Evolutionary conservation across 106 monocot species (phyloP).

Genomic region (Platanthera zijinensis): DNA sequence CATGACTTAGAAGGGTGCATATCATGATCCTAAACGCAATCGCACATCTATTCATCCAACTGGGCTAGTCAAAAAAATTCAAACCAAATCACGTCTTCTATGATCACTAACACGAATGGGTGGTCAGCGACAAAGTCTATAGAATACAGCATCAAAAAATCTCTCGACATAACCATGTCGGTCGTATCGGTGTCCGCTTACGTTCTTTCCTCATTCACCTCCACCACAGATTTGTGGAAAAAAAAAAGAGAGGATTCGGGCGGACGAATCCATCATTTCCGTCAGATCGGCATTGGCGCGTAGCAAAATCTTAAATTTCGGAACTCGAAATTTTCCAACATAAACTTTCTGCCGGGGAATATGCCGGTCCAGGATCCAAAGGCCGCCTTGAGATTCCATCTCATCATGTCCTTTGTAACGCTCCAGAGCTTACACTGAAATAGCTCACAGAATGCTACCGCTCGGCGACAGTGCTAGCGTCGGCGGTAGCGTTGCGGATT

Average conservation of each 20-base stretch:
- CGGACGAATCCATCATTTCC: constrained; percentile 29
- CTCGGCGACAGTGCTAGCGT: too few relatives aligned
- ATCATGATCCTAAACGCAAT: too few relatives aligned
- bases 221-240: constrained; percentile 58
- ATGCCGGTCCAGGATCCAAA: constrained; percentile 29
- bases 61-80: background rate
- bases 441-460: too few relatives aligned
- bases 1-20: constrained; percentile 18
- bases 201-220: constrained; percentile 83
- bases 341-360: constrained; percentile 26
- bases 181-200: constrained; percentile 62
- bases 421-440: too few relatives aligned
- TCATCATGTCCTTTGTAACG: constrained; percentile 31
- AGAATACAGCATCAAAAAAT: background rate
- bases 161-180: constrained; percentile 27
- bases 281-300: constrained; percentile 29
- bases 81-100: constrained; percentile 28
- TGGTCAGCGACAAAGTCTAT: constrained; percentile 54
- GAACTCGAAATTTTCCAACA: constrained; percentile 48
- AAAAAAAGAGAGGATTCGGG: constrained; percentile 36
- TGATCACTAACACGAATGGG: constrained; percentile 47
- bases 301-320: constrained; percentile 66
- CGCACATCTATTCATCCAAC: too few relatives aligned
- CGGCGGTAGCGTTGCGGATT: too few relatives aligned
- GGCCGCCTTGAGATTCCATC: constrained; percentile 38